Evolutionary conservation across 2,329 filamentous ascomycete species (phyloP).

Genomic region (Torrubiellomyces zombiae): DNA sequence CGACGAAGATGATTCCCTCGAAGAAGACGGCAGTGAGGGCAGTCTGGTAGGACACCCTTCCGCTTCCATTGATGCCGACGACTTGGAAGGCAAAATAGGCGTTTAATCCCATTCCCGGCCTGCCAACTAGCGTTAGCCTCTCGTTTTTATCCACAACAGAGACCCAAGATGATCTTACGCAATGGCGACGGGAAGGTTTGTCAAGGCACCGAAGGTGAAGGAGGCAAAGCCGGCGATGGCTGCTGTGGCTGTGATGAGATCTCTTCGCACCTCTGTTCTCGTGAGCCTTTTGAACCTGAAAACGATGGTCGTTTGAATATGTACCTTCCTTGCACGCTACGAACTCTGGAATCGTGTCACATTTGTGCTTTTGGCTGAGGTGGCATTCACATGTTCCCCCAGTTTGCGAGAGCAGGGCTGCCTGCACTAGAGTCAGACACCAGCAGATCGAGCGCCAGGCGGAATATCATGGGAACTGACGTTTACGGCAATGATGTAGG

Average conservation of each 20-base stretch:
- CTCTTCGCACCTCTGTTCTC: constrained; percentile 44
- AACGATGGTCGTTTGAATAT: no score
- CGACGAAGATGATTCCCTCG: constrained; percentile 47
- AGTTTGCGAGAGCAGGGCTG: constrained; percentile 55
- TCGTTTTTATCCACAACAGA: no score
- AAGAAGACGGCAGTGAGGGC: constrained; percentile 49
- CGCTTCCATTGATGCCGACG: constrained; percentile 41
- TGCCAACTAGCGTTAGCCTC: constrained; percentile 14
- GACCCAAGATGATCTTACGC: constrained; percentile 16
- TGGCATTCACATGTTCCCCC: constrained; percentile 63
- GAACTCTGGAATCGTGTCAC: constrained; percentile 28
- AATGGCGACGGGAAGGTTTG: constrained; percentile 50
- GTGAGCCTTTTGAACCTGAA: no score
- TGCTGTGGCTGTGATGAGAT: constrained; percentile 72
- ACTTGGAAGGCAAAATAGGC: constrained; percentile 54
- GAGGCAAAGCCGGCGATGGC: constrained; percentile 60
- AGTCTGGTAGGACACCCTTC: constrained; percentile 38
- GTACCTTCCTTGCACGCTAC: constrained; percentile 29
- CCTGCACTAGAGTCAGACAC: constrained; percentile 29
- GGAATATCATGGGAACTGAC: constrained; percentile 17
- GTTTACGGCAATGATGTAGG: constrained; percentile 68
- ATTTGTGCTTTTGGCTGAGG: constrained; percentile 23
- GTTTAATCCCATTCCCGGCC: constrained; percentile 51
- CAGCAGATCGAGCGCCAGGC: neutral
- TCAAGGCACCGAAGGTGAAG: constrained; percentile 63